phyloP scores from a whole-genome alignment of 768 basidiomycete genomes.

The Auricularia heimuer region DNA sequence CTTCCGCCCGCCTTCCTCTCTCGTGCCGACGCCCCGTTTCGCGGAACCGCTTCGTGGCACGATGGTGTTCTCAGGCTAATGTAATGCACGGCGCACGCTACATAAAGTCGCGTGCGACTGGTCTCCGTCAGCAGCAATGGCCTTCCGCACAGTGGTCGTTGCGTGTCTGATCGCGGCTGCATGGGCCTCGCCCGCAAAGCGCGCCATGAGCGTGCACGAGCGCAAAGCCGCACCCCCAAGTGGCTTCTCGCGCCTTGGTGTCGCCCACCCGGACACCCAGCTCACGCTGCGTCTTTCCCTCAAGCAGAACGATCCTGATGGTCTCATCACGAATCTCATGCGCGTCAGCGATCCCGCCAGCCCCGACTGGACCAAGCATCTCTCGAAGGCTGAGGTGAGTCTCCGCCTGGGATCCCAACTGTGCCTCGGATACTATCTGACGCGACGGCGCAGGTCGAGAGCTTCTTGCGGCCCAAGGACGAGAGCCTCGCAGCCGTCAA shows the following conservation, averaged over 20 bases:
- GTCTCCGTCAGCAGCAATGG: neutral
- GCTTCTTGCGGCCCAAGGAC: constrained; percentile 3
- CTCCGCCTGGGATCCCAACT: neutral
- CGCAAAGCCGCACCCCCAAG: neutral
- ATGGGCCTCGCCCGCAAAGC: neutral
- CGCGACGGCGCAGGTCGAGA: constrained; percentile 5
- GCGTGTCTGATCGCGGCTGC: neutral
- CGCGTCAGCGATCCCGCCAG: constrained; percentile 2
- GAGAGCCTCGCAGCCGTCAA: constrained; percentile 7
- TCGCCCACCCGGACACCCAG: neutral
- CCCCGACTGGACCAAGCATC: neutral
- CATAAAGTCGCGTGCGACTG: neutral
- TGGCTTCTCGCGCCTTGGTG: neutral
- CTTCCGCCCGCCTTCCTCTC: neutral
- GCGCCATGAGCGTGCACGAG: neutral
- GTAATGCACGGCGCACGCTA: neutral
- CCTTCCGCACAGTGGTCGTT: neutral
- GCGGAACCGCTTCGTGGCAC: neutral
- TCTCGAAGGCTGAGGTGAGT: constrained; percentile 2
- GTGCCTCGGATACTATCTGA: neutral
- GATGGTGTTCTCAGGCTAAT: neutral
- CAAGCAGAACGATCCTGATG: neutral
- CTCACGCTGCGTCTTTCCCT: constrained; percentile 3
- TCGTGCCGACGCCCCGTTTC: neutral
- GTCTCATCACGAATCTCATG: constrained; percentile 2